Evolutionary conservation across 768 basidiomycete species (phyloP).

Genomic region (Suillus occidentalis): DNA sequence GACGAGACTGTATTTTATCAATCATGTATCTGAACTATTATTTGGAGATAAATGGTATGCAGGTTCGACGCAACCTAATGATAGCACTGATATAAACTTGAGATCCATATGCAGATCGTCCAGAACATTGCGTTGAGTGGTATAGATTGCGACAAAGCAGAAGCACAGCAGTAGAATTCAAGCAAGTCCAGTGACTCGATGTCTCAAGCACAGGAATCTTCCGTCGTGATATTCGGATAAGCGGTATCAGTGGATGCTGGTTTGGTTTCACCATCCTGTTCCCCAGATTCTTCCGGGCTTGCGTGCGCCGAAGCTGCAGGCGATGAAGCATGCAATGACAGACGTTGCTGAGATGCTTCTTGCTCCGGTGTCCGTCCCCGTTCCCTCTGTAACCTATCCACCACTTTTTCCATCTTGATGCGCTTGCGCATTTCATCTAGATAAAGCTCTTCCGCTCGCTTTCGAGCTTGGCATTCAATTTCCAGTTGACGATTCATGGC

Average conservation of each 20-base stretch:
- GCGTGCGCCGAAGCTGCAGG: neutral
- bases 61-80: neutral
- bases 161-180: neutral
- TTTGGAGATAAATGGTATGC: neutral
- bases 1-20: slow-evolving; percentile 3
- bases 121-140: neutral
- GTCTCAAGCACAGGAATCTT: neutral
- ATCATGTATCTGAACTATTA: slow-evolving; percentile 4
- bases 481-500: slow-evolving; percentile 36
- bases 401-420: slow-evolving; percentile 29
- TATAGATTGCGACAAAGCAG: neutral
- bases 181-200: neutral
- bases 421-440: slow-evolving; percentile 33
- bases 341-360: neutral
- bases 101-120: neutral
- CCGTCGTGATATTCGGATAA: neutral
- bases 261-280: neutral
- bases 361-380: slow-evolving; percentile 8
- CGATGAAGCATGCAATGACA: neutral
- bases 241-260: neutral
- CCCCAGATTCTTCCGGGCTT: neutral
- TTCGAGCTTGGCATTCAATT: slow-evolving; percentile 33
- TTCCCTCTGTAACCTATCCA: slow-evolving; percentile 17
- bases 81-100: neutral
- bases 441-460: slow-evolving; percentile 32